phyloP scores from a whole-genome alignment of 176 grass and related monocot genomes.

The Dactylis glomerata region DNA sequence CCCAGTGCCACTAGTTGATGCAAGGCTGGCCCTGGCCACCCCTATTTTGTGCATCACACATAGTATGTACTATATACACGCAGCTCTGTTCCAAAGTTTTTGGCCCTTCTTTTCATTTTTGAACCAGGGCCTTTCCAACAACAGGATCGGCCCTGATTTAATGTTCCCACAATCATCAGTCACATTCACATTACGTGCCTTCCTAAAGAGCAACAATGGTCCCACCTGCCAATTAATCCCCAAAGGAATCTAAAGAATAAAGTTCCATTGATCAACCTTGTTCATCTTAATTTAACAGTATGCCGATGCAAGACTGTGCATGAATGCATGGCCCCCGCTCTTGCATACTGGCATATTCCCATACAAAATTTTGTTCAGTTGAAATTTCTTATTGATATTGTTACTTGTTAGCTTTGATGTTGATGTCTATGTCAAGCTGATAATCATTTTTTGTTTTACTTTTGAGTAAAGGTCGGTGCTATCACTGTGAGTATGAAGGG shows the following conservation, averaged over 20 bases:
- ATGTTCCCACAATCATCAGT: neutral
- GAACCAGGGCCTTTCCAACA: no score
- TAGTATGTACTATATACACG: no score
- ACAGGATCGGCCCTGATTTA: no score
- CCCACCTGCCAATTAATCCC: neutral
- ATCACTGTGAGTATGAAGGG: constrained; percentile 17
- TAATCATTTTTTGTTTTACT: neutral
- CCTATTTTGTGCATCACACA: no score
- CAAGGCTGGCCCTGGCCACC: no score
- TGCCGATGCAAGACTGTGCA: neutral
- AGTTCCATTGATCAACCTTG: neutral
- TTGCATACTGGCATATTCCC: neutral
- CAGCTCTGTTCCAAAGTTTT: no score
- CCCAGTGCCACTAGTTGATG: neutral
- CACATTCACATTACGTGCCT: neutral
- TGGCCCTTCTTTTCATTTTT: no score
- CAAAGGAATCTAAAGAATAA: neutral
- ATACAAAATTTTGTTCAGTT: neutral
- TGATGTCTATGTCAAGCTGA: neutral
- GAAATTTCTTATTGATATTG: neutral
- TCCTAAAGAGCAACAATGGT: neutral
- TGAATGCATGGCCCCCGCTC: neutral
- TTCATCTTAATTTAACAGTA: neutral
- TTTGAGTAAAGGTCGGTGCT: neutral
- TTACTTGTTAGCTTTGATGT: neutral